Conservation (phyloP, 768 basidiomycete genomes). For the Suillus decipiens region DNA sequence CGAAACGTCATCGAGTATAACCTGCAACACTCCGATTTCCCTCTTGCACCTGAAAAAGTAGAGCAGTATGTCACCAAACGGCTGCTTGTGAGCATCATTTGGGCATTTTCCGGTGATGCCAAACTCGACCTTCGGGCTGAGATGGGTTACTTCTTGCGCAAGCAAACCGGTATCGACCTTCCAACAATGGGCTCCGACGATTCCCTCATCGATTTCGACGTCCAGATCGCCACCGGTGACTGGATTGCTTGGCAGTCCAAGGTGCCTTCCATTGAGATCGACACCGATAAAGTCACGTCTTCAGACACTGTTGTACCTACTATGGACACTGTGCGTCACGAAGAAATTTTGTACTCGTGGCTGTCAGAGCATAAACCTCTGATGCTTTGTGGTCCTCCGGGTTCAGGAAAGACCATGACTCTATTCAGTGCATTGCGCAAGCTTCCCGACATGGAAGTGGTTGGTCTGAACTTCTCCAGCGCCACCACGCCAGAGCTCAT, state of each 20-base stretch:
- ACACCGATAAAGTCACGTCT: constrained; percentile 93
- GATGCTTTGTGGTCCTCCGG: constrained; percentile 98
- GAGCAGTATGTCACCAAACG: constrained; percentile 92
- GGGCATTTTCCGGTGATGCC: constrained; percentile 98
- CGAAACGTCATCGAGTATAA: constrained; percentile 96
- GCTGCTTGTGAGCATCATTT: constrained; percentile 88
- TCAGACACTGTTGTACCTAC: constrained; percentile 98
- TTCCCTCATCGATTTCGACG: constrained; percentile 95
- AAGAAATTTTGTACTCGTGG: constrained; percentile 99
- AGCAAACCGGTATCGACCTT: constrained; percentile 86
- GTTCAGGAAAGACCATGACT: constrained; percentile 99
- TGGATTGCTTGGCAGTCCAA: constrained; percentile 92
- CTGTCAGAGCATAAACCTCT: constrained; percentile 97
- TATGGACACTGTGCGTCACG: constrained; percentile 97
- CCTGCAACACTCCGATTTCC: constrained; percentile 92
- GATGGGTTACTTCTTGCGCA: constrained; percentile 85
- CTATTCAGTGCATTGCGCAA: constrained; percentile 97
- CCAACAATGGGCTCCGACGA: constrained; percentile 73
- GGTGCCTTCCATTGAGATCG: constrained; percentile 95
- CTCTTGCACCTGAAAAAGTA: constrained; percentile 77
- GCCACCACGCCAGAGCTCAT: constrained; percentile 98
- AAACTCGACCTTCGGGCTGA: constrained; percentile 85
- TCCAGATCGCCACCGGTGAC: constrained; percentile 80
- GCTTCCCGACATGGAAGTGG: constrained; percentile 97
- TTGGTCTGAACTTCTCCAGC: constrained; percentile 98